These are phyloP conservation scores for Exophiala phaeomuriformis DNA, from an alignment of 2,329 filamentous ascomycete genomes.

Conservation along the genomic window DNA sequence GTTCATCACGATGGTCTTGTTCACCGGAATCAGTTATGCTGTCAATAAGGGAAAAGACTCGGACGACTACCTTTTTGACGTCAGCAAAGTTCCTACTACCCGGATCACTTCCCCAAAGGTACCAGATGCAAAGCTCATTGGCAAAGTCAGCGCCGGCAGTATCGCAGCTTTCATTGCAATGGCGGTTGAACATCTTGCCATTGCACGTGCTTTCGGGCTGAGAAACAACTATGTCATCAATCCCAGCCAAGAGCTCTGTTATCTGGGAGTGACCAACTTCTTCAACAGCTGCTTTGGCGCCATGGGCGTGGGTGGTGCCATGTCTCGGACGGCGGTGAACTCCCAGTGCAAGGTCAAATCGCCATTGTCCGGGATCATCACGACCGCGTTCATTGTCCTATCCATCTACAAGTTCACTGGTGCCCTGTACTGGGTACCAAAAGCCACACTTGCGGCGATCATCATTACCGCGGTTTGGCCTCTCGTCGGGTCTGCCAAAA, in stretches of 20 bases:
- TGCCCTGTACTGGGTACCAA: constrained; percentile 61
- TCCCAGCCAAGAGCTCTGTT: constrained; percentile 58
- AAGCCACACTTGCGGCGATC: constrained; percentile 57
- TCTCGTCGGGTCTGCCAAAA: constrained; percentile 51
- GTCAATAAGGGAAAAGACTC: constrained; percentile 48
- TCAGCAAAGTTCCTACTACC: constrained; percentile 51
- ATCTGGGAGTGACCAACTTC: constrained; percentile 56
- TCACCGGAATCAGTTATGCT: constrained; percentile 56
- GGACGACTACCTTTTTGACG: constrained; percentile 48
- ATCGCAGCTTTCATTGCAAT: constrained; percentile 57
- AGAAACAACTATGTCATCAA: constrained; percentile 58
- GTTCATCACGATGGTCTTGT: constrained; percentile 54
- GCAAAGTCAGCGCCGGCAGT: constrained; percentile 47
- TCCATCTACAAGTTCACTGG: constrained; percentile 56
- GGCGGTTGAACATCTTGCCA: constrained; percentile 57
- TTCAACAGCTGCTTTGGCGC: constrained; percentile 59
- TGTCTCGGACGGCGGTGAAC: constrained; percentile 62
- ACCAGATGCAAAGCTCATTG: constrained; percentile 44
- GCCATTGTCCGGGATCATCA: constrained; percentile 54
- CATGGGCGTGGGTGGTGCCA: constrained; percentile 59
- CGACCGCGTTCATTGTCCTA: constrained; percentile 54
- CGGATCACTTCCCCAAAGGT: constrained; percentile 48
- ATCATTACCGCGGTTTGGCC: constrained; percentile 60
- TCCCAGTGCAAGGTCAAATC: constrained; percentile 57
- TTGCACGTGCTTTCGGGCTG: constrained; percentile 56